These are phyloP conservation scores for Oldenlandia corymbosa DNA, from an alignment of 257 asterid species.

Conservation along the genomic window DNA sequence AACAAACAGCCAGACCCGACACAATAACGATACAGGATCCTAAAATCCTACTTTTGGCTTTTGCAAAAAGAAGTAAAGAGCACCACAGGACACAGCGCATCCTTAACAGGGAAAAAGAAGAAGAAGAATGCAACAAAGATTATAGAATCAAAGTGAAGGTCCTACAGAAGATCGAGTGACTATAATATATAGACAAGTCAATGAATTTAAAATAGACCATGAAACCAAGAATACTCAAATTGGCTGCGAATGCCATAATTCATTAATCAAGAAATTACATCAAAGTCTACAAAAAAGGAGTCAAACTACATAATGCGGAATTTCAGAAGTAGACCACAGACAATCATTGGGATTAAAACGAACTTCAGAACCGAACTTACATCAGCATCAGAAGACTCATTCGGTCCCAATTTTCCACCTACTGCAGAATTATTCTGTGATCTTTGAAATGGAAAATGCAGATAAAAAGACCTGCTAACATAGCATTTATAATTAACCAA, in stretches of 20 bases:
- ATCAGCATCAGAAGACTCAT: conserved; percentile 11
- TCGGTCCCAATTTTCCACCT: conserved; percentile 4
- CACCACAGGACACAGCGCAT: no score
- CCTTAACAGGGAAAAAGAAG: no score
- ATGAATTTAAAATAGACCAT: not conserved
- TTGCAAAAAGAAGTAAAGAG: no score
- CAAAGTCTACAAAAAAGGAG: conserved; percentile 2
- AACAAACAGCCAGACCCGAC: not conserved
- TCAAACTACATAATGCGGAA: conserved; percentile 13
- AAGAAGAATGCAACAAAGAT: no score
- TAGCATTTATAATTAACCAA: not conserved
- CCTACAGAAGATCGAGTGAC: conserved; percentile 6
- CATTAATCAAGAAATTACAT: conserved; percentile 3
- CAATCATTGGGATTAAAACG: not conserved
- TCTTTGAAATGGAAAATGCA: not conserved
- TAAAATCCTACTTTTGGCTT: conserved; percentile 1
- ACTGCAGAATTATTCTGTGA: not conserved
- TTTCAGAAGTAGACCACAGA: conserved; percentile 2
- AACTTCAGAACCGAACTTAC: conserved; percentile 6
- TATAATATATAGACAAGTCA: no score
- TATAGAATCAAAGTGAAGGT: conserved; percentile 3
- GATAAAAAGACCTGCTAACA: not conserved
- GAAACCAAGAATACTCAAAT: not conserved
- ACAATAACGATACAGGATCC: not conserved
- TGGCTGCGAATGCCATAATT: not conserved